Percentiles rank a stretch among this genome's conserved stretches.
phyloP scores from a whole-genome alignment of 805 yeast genomes.

The Jamesozyma spencerorum region DNA sequence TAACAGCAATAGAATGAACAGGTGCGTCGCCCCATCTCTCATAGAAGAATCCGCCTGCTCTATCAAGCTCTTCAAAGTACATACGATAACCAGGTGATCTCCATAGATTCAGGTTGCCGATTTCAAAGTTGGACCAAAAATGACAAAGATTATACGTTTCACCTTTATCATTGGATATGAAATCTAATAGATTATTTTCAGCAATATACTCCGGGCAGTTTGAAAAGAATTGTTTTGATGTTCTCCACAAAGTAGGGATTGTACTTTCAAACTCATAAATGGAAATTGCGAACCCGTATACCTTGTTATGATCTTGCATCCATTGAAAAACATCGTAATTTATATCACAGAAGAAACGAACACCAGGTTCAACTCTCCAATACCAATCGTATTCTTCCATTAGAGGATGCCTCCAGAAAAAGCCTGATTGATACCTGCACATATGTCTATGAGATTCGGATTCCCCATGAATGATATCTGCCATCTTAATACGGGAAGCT shows the following conservation, averaged over 20 bases:
- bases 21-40: slow-evolving; percentile 94
- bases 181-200: slow-evolving; percentile 46
- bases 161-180: slow-evolving; percentile 54
- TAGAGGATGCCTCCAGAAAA: slow-evolving; percentile 63
- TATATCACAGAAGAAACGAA: slow-evolving; percentile 64
- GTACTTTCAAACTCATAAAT: slow-evolving; percentile 52
- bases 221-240: slow-evolving; percentile 53
- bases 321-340: slow-evolving; percentile 70
- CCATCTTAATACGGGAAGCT: slow-evolving; percentile 39
- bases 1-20: slow-evolving; percentile 49
- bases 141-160: slow-evolving; percentile 63
- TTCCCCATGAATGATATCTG: slow-evolving; percentile 62
- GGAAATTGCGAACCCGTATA: slow-evolving; percentile 50
- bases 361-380: slow-evolving; percentile 89
- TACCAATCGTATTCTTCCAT: slow-evolving; percentile 67
- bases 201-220: slow-evolving; percentile 39
- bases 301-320: slow-evolving; percentile 65
- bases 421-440: slow-evolving; percentile 87
- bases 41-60: slow-evolving; percentile 66
- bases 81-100: slow-evolving; percentile 44
- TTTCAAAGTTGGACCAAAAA: slow-evolving; percentile 72
- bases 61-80: slow-evolving; percentile 54
- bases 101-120: slow-evolving; percentile 63
- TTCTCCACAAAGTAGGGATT: slow-evolving; percentile 67
- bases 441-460: slow-evolving; percentile 79